These are phyloP conservation scores for Trichoderma brevicompactum DNA, from an alignment of 2,329 filamentous ascomycete species.

Conservation along the genomic window DNA sequence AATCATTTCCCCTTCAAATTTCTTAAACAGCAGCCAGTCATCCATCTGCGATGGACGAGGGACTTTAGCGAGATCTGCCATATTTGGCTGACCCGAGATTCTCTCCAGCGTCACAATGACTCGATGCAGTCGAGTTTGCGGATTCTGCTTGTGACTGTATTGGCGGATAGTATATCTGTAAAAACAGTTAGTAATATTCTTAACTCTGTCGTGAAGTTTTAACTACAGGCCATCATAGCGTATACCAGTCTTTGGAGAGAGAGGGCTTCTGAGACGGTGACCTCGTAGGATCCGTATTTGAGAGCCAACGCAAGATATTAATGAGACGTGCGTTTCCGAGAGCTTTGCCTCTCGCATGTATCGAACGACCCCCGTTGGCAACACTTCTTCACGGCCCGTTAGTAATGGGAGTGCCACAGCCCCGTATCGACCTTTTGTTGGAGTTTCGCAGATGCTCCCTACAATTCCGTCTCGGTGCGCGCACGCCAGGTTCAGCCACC, in stretches of 20 bases:
- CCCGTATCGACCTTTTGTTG: slow-evolving; percentile 53
- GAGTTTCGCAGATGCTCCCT: slow-evolving; percentile 47
- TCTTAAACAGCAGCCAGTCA: slow-evolving; percentile 58
- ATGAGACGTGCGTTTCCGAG: slow-evolving; percentile 52
- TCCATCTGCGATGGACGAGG: slow-evolving; percentile 60
- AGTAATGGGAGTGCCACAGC: slow-evolving; percentile 55
- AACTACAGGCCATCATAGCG: slow-evolving; percentile 62
- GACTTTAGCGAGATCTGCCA: slow-evolving; percentile 50
- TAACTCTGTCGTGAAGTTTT: too few species aligned
- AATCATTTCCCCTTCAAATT: slow-evolving; percentile 50
- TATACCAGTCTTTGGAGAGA: slow-evolving; percentile 57
- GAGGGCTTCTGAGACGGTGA: slow-evolving; percentile 53
- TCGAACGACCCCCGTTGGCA: slow-evolving; percentile 41
- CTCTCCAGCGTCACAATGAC: slow-evolving; percentile 54
- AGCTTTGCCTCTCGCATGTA: slow-evolving; percentile 53
- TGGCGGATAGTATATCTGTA: slow-evolving; percentile 54
- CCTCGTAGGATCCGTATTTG: slow-evolving; percentile 59
- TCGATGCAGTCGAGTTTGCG: slow-evolving; percentile 46
- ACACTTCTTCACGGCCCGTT: slow-evolving; percentile 54
- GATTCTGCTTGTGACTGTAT: slow-evolving; percentile 51
- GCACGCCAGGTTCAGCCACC: slow-evolving; percentile 62
- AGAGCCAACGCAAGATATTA: slow-evolving; percentile 55
- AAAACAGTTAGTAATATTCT: background rate
- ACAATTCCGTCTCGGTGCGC: slow-evolving; percentile 61
- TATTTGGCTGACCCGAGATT: slow-evolving; percentile 46